These are phyloP conservation scores for Orychophragmus violaceus DNA, from an alignment of 345 rosid species.

Conservation along the genomic window DNA sequence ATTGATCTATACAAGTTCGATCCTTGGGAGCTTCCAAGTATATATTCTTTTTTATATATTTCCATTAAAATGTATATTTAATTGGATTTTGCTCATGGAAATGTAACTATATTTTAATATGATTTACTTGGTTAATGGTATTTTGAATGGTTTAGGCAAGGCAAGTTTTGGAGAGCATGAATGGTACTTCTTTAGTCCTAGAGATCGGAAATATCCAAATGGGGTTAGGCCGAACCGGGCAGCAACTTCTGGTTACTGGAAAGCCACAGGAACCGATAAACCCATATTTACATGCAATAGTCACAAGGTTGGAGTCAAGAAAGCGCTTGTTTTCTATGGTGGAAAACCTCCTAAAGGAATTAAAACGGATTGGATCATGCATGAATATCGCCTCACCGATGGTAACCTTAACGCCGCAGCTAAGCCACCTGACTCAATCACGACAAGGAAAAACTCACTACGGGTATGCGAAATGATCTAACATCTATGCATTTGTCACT, in stretches of 20 bases:
- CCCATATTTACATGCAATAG: conserved; percentile 47
- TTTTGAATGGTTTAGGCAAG: conserved; percentile 37
- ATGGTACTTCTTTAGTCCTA: conserved; percentile 66
- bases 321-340: conserved; percentile 59
- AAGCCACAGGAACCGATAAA: conserved; percentile 65
- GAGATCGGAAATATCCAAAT: conserved; percentile 63
- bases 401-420: conserved; percentile 17
- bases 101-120: background rate
- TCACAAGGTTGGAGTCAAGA: conserved; percentile 60
- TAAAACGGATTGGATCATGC: conserved; percentile 71
- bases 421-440: conserved; percentile 30
- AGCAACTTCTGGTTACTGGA: conserved; percentile 72
- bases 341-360: conserved; percentile 68
- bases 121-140: background rate
- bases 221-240: conserved; percentile 67
- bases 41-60: background rate
- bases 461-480: conserved; percentile 33
- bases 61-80: background rate
- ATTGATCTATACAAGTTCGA: conserved; percentile 68
- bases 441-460: conserved; percentile 43
- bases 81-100: background rate
- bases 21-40: conserved; percentile 73
- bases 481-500: background rate
- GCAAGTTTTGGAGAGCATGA: conserved; percentile 69
- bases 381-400: conserved; percentile 53